These are phyloP conservation scores for Colletotrichum filicis DNA, from an alignment of 2,329 filamentous ascomycete genomes.

Conservation along the genomic window DNA sequence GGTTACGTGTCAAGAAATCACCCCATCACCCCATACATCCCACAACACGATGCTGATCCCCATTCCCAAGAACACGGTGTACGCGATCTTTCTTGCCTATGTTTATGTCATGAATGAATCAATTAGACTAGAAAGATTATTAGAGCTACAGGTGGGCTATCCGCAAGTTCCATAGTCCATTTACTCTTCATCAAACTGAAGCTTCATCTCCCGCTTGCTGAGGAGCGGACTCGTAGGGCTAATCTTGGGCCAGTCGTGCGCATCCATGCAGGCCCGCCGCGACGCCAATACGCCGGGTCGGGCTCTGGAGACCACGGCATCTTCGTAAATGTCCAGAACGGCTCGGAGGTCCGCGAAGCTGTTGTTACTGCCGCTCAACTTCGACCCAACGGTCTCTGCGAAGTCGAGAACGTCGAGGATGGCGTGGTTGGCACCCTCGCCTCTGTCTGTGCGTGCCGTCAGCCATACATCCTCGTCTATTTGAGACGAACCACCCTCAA, in stretches of 20 bases:
- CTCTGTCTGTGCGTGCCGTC: slow-evolving; percentile 54
- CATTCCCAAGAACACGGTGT: neutral
- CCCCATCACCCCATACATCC: neutral
- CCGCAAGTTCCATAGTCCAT: neutral
- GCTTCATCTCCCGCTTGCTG: slow-evolving; percentile 48
- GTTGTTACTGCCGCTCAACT: slow-evolving; percentile 18
- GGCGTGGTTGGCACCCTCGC: slow-evolving; percentile 68
- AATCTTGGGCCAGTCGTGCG: slow-evolving; percentile 61
- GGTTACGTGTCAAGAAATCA: slow-evolving; percentile 6
- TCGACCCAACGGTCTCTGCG: slow-evolving; percentile 44
- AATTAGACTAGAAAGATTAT: neutral
- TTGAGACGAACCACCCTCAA: neutral
- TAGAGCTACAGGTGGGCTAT: neutral
- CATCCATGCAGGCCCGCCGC: slow-evolving; percentile 64
- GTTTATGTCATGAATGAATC: neutral
- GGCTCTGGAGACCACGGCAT: slow-evolving; percentile 53
- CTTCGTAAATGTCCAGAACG: slow-evolving; percentile 54
- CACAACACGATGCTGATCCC: slow-evolving; percentile 11
- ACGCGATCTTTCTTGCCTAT: neutral
- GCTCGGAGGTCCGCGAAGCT: slow-evolving; percentile 37
- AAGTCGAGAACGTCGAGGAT: slow-evolving; percentile 63
- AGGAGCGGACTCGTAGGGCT: slow-evolving; percentile 48
- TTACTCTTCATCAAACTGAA: slow-evolving; percentile 45
- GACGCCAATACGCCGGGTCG: slow-evolving; percentile 60
- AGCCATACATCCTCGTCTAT: slow-evolving; percentile 5